Conservation (phyloP, 2,329 filamentous ascomycete species). For the Aureobasidium leucospermi region DNA sequence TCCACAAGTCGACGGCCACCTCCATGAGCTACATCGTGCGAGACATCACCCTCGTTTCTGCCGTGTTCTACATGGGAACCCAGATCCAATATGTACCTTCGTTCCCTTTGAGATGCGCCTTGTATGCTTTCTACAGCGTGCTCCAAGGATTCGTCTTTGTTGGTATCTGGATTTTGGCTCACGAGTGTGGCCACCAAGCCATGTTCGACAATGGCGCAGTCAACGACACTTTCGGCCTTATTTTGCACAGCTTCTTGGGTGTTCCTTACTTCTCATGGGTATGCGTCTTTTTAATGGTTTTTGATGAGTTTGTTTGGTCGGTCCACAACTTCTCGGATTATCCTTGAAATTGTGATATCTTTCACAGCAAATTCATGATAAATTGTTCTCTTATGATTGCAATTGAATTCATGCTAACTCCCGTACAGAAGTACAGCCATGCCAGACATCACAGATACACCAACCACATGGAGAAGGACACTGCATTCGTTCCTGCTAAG, state of each 20-base stretch:
- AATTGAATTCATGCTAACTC: neutral
- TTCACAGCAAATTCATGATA: neutral
- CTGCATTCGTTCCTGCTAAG: constrained; percentile 30
- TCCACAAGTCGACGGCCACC: constrained; percentile 68
- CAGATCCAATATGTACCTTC: constrained; percentile 75
- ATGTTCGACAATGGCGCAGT: constrained; percentile 51
- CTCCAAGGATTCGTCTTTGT: constrained; percentile 59
- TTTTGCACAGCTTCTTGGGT: constrained; percentile 57
- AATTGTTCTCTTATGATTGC: neutral
- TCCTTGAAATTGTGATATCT: too few relatives aligned
- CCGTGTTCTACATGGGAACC: constrained; percentile 81
- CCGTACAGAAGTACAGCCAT: constrained; percentile 53
- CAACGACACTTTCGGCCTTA: constrained; percentile 57
- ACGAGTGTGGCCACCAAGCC: constrained; percentile 64
- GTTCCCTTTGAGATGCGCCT: constrained; percentile 54
- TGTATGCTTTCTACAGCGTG: constrained; percentile 58
- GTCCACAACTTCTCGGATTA: too few relatives aligned
- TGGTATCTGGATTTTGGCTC: constrained; percentile 63
- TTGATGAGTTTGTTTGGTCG: neutral
- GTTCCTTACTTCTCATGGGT: constrained; percentile 66
- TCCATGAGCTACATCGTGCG: constrained; percentile 78
- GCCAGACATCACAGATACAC: constrained; percentile 63
- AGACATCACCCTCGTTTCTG: constrained; percentile 63
- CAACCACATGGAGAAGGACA: constrained; percentile 26
- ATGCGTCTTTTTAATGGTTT: neutral